Evolutionary conservation across 371 early-diverging fungal genomes (phyloP).

Genomic region (Haplosporangium sp.): DNA sequence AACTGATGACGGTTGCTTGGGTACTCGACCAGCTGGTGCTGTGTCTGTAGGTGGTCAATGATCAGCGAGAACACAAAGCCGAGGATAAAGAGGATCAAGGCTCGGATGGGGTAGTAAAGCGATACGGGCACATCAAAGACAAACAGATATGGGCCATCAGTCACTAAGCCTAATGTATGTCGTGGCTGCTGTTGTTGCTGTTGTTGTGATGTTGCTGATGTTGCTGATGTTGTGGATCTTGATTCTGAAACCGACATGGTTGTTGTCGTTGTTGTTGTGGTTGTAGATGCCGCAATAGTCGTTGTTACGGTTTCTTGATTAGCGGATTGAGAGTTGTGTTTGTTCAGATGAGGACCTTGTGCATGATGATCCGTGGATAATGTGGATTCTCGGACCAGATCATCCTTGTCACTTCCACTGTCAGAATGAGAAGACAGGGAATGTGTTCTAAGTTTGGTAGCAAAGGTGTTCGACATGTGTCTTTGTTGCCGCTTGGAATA

Average conservation of each 20-base stretch:
- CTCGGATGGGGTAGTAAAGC: conserved; percentile 60
- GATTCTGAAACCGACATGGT: no score
- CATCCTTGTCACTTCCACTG: conserved; percentile 45
- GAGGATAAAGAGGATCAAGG: conserved; percentile 62
- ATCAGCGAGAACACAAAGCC: conserved; percentile 68
- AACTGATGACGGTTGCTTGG: conserved; percentile 26
- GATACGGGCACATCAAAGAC: conserved; percentile 52
- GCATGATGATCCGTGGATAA: not conserved
- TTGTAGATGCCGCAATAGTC: not conserved
- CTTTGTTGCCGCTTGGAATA: conserved; percentile 45
- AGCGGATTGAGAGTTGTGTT: no score
- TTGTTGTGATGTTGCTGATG: not conserved
- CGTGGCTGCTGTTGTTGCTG: conserved; percentile 3
- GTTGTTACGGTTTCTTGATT: no score
- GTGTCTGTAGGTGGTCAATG: conserved; percentile 67
- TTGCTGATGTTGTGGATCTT: not conserved
- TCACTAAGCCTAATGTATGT: conserved; percentile 3
- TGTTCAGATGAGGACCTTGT: no score
- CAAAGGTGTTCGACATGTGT: conserved; percentile 20
- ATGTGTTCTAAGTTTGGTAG: conserved; percentile 5
- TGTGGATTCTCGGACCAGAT: not conserved
- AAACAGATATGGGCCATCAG: conserved; percentile 49
- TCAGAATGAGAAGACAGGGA: conserved; percentile 38
- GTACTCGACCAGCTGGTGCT: conserved; percentile 61
- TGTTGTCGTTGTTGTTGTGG: conserved; percentile 23